phyloP scores from a whole-genome alignment of 495 filamentous ascomycete genomes.

The Penicillium samsonianum region DNA sequence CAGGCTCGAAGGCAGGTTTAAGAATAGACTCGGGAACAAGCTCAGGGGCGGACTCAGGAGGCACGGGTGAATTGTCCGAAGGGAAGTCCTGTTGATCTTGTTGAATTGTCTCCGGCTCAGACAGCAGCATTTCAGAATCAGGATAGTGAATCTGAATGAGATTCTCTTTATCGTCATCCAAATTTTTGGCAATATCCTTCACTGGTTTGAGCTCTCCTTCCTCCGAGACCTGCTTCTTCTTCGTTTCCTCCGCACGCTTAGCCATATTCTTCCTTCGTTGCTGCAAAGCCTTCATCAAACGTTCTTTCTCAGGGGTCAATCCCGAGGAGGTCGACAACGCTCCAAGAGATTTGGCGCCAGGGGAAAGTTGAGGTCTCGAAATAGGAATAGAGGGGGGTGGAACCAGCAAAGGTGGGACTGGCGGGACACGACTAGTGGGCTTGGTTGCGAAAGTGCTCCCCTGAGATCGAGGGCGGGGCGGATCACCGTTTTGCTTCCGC shows the following conservation, averaged over 20 bases:
- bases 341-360: conserved; percentile 52
- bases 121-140: conserved; percentile 11
- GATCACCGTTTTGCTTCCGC: conserved; percentile 38
- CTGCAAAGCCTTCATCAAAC: conserved; percentile 91
- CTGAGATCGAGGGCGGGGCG: conserved; percentile 45
- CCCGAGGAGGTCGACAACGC: conserved; percentile 53
- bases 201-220: conserved; percentile 14
- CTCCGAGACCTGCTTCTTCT: conserved; percentile 29
- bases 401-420: conserved; percentile 46
- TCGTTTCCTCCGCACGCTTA: conserved; percentile 40
- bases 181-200: not conserved
- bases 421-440: conserved; percentile 41
- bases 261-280: conserved; percentile 76
- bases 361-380: conserved; percentile 51
- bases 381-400: conserved; percentile 52
- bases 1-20: not conserved
- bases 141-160: conserved; percentile 17
- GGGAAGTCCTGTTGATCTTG: conserved; percentile 9
- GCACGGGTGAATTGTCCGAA: conserved; percentile 6
- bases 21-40: not conserved
- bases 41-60: conserved; percentile 11
- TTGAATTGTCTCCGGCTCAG: conserved; percentile 1
- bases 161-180: conserved; percentile 40
- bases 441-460: conserved; percentile 41
- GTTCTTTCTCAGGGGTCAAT: conserved; percentile 85